Evolutionary conservation across 306 rosid genomes (phyloP), one percentile per base, ranked within the genome.

Genomic region (Castanospermum australe): DNA sequence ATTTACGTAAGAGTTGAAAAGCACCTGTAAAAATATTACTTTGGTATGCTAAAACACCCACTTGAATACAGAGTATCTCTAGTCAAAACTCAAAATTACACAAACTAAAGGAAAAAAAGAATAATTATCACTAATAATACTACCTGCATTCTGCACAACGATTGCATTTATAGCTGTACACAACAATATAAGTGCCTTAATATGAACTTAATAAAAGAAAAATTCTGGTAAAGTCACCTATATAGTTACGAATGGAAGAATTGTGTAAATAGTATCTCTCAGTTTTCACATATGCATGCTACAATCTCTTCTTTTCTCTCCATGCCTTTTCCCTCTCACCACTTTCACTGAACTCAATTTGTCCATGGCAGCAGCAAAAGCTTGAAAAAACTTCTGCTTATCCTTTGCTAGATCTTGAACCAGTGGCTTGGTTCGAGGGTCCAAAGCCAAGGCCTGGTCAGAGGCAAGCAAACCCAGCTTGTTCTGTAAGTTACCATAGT

Each of bases 291-390:
- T 17, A 45, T 84, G 87, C 59, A 69, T 25, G 21, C 84, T 54
- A 45, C 92, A 86, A 33, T 77, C 85, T 22, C 67, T 88, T 66
- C 94, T 72, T 33, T 18, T 85, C 88, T 90, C 92, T 35, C 90
- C 92, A 69, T 90, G 90, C 66, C 64, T 80, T 8, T 42, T 44
- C 51, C 89, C 92, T 47, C 87, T 86, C 57, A 86, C 88, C 55
- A 81, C 92, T 3, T 87, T 81, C 1, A 88, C 81, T 15, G 87
- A 80, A 5, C 94, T 91, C 94, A 88, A 82, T 79, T 87, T 90
- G 22, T 88, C 94, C 92, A 90, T 90, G 1, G 94, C 92, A 32
- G 7, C 21, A 4, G 79, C 92, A 74, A 90, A 90, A 71, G 85
- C 88, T 60, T 82, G 86, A 45, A 90, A 90, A 67, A 90, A 90